phyloP scores from a whole-genome alignment of 1,284 basidiomycete genomes.

The Microstroma glucosiphilum region DNA sequence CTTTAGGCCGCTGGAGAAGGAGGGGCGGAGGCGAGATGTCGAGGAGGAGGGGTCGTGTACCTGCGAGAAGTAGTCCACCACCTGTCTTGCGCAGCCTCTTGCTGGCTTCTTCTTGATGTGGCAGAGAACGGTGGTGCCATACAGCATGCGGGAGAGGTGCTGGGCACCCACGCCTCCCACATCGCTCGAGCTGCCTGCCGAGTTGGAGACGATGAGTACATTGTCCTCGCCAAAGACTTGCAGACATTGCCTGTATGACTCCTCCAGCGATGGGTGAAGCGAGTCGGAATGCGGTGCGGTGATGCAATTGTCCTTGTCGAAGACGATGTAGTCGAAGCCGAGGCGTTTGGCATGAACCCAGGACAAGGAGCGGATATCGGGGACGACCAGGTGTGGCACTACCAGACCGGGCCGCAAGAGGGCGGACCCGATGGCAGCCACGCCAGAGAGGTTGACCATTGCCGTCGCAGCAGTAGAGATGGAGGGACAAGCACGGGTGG shows the following conservation, averaged over 20 bases:
- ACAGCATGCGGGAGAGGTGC: neutral
- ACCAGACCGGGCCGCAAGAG: neutral
- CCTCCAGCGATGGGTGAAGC: neutral
- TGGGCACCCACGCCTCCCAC: neutral
- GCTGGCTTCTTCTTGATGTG: neutral
- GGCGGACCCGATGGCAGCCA: too few relatives aligned
- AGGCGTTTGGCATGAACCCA: neutral
- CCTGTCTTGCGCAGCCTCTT: neutral
- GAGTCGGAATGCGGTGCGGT: conserved; percentile 5
- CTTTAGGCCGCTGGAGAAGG: neutral
- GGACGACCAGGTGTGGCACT: conserved; percentile 1
- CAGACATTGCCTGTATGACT: conserved; percentile 1
- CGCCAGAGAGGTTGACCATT: too few relatives aligned
- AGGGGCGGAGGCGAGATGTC: neutral
- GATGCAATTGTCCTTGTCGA: conserved; percentile 4
- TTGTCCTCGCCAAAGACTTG: neutral
- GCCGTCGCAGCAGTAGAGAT: too few relatives aligned
- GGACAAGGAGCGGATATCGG: neutral
- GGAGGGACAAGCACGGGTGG: too few relatives aligned
- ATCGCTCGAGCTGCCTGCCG: neutral
- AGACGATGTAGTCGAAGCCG: conserved; percentile 1
- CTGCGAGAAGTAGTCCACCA: neutral
- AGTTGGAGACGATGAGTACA: conserved; percentile 3
- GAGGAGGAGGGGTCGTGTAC: neutral
- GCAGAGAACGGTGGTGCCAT: neutral